Base-by-base conservation (phyloP, 345 rosid genomes). In the Stellera chamaejasme region DNA sequence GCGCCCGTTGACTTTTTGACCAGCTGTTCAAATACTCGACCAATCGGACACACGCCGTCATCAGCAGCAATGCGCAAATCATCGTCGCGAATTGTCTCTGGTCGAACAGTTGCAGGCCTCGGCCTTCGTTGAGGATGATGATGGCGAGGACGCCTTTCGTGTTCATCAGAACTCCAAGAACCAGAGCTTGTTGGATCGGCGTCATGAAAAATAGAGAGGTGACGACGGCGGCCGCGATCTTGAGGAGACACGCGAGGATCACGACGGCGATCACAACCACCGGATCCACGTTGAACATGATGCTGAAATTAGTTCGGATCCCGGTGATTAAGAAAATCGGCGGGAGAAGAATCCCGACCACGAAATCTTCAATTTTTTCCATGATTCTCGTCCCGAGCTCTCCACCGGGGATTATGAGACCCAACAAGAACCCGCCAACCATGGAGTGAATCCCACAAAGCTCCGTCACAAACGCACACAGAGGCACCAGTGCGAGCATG, bases 351-450 rank as follows among this genome's bases (percentile, higher is more conserved):
- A 75, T 58, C 55, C 78, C 74, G 2, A 62, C 55, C 2, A 75
- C 57, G 50, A 62, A 75, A 6, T 67, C 79, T 55, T 70, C 83
- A 23, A 75, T 53, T 56, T 65, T 73, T 48, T 77, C 79, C 27
- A 63, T 43, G 23, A 77, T 48, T 14, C 8, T 43, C 6, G 59
- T 50, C 13, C 69, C 75, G 4, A 82, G 75, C 7, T 56, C 63
- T 7, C 68, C 66, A 28, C 56, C 51, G 4, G 89, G 89, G 23
- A 79, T 55, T 36, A 68, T 66, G 11, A 83, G 48, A 23, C 85
- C 86, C n/a, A 73, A 72, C 54, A 78, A 15, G 39, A 80, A 83
- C 6, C 80, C 83, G 25, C 86, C 86, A 11, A 76, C 50, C 42
- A 80, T 32, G 2, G 78, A 59, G 10, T 66, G 58, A 0, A 69